These are phyloP conservation scores for Pseudocercospora fuligena DNA, from an alignment of 2,329 filamentous ascomycete genomes.

Conservation along the genomic window DNA sequence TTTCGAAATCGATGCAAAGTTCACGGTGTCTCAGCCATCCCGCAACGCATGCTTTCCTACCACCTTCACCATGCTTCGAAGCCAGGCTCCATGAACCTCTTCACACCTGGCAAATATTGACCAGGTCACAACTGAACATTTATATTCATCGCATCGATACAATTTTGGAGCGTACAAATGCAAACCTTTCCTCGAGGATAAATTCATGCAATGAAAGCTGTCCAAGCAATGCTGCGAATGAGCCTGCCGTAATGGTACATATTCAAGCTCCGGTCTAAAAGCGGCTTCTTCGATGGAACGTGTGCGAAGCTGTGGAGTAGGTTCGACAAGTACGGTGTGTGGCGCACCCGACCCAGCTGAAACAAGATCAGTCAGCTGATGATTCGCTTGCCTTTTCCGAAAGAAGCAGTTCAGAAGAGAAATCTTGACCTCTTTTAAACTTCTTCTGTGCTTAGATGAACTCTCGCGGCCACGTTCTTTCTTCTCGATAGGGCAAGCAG, in stretches of 20 bases:
- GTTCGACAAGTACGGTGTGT: neutral
- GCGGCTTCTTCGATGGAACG: neutral
- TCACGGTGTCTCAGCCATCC: neutral
- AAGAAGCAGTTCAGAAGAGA: neutral
- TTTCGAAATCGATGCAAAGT: neutral
- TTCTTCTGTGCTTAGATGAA: neutral
- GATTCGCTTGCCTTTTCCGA: neutral
- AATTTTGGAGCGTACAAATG: too few species aligned
- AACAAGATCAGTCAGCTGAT: neutral
- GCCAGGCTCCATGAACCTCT: neutral
- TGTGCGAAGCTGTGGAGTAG: neutral
- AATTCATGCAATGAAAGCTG: too few species aligned
- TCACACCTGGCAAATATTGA: neutral
- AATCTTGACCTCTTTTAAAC: neutral
- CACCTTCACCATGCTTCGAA: neutral
- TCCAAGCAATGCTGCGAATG: too few species aligned
- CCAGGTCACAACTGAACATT: too few species aligned
- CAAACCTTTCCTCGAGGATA: too few species aligned
- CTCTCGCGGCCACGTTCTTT: neutral
- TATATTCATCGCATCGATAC: too few species aligned
- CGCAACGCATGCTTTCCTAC: neutral
- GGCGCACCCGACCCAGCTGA: neutral
- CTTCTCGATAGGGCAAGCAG: neutral
- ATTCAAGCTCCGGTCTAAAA: too few species aligned
- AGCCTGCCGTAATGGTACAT: too few species aligned